A percentile compares a stretch with the other conserved stretches of the same genome.
Evolutionary conservation across 192 early-diverging fungal genomes (phyloP).

Genomic region (Borealophlyctis nickersoniae): DNA sequence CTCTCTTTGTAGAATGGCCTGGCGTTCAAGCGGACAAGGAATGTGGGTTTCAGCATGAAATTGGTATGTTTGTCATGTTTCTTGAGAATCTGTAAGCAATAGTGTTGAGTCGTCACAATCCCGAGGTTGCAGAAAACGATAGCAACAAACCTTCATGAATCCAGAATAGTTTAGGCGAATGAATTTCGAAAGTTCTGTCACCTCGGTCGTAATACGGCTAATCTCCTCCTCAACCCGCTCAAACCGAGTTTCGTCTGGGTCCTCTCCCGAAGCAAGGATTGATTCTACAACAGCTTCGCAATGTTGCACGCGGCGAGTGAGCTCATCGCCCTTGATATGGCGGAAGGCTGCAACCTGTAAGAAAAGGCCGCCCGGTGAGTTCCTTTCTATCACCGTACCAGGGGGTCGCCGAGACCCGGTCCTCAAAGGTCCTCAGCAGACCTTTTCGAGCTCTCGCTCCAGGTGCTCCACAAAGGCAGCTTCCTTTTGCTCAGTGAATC

Average conservation of each 20-base stretch:
- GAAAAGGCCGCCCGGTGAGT: too few species aligned
- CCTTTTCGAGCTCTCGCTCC: constrained; percentile 89
- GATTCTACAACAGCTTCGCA: constrained; percentile 41
- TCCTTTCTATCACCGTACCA: too few species aligned
- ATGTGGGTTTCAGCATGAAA: constrained; percentile 72
- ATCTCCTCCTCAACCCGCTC: constrained; percentile 40
- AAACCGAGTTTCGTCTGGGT: constrained; percentile 29
- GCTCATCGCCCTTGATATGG: constrained; percentile 52
- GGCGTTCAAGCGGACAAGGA: constrained; percentile 53
- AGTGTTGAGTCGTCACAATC: too few species aligned
- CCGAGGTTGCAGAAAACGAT: too few species aligned
- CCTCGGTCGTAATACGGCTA: constrained; percentile 37
- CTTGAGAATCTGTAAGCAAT: constrained; percentile 96
- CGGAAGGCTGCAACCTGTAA: constrained; percentile 49
- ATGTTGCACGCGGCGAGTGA: constrained; percentile 44
- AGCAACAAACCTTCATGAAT: constrained; percentile 36
- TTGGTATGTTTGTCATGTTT: constrained; percentile 98
- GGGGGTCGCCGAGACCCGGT: too few species aligned
- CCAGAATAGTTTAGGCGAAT: constrained; percentile 50
- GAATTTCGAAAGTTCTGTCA: constrained; percentile 51
- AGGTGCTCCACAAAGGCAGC: constrained; percentile 78
- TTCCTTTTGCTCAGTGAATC: constrained; percentile 82
- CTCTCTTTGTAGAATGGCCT: constrained; percentile 75
- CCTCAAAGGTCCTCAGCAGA: too few species aligned
- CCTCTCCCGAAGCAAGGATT: constrained; percentile 17